Evolutionary conservation across 176 grass and related monocot genomes (phyloP).

Genomic region (Phyllostachys edulis): DNA sequence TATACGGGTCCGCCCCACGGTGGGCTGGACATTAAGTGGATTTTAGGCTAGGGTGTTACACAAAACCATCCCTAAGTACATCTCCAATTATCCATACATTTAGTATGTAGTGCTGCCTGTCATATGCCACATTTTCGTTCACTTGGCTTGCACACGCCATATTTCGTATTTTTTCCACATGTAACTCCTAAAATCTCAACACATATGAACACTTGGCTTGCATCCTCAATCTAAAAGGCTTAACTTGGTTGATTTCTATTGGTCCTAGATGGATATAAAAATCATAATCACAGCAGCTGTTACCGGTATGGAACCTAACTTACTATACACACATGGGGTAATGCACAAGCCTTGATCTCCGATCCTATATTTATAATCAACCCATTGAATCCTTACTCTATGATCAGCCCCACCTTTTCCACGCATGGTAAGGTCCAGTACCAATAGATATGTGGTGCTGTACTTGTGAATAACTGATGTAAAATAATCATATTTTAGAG

Average conservation of each 20-base stretch:
- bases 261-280: neutral
- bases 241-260: neutral
- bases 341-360: neutral
- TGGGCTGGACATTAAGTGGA: no score
- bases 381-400: neutral
- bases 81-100: neutral
- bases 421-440: neutral
- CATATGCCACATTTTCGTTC: neutral
- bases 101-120: neutral
- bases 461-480: neutral
- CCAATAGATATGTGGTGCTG: neutral
- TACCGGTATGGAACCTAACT: neutral
- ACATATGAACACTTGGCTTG: neutral
- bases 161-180: no score
- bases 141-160: neutral
- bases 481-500: neutral
- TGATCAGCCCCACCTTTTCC: neutral
- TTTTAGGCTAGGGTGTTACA: neutral
- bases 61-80: neutral
- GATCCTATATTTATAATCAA: neutral
- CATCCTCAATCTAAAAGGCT: neutral
- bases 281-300: neutral
- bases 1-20: no score
- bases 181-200: neutral
- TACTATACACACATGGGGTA: neutral